Conservation (phyloP, 2,329 filamentous ascomycete genomes). For the Pyrenophora seminiperda region DNA sequence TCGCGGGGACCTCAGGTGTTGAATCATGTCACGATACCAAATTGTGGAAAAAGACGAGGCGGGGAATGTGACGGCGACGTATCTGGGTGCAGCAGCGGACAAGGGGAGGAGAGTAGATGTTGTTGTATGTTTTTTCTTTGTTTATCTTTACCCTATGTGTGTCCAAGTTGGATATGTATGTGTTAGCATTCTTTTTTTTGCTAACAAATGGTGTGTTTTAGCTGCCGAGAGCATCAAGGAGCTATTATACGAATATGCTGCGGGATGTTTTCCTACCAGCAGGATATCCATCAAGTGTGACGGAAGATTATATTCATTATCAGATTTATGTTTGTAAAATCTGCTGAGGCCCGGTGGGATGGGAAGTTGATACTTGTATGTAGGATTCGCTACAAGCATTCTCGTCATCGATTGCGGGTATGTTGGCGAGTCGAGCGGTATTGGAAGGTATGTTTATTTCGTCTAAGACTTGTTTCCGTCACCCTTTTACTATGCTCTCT, state of each 20-base stretch:
- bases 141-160: neutral
- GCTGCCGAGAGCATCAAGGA: slow-evolving; percentile 10
- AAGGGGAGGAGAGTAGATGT: slow-evolving; percentile 52
- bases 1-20: too few species aligned
- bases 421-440: slow-evolving; percentile 81
- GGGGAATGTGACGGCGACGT: slow-evolving; percentile 56
- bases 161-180: neutral
- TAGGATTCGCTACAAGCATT: slow-evolving; percentile 83
- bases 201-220: slow-evolving; percentile 3
- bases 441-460: slow-evolving; percentile 63
- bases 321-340: slow-evolving; percentile 63
- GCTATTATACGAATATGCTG: slow-evolving; percentile 44
- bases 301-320: slow-evolving; percentile 80
- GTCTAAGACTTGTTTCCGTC: neutral
- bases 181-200: neutral
- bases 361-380: slow-evolving; percentile 24
- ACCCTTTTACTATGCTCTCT: neutral
- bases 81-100: slow-evolving; percentile 47
- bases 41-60: slow-evolving; percentile 57
- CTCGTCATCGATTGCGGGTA: slow-evolving; percentile 77
- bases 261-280: slow-evolving; percentile 81
- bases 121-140: slow-evolving; percentile 42
- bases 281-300: slow-evolving; percentile 87
- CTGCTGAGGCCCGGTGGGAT: too few species aligned
- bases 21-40: neutral